Base-by-base conservation (phyloP, 2,329 filamentous ascomycete genomes). In the Arthrobotrys megalospora region DNA sequence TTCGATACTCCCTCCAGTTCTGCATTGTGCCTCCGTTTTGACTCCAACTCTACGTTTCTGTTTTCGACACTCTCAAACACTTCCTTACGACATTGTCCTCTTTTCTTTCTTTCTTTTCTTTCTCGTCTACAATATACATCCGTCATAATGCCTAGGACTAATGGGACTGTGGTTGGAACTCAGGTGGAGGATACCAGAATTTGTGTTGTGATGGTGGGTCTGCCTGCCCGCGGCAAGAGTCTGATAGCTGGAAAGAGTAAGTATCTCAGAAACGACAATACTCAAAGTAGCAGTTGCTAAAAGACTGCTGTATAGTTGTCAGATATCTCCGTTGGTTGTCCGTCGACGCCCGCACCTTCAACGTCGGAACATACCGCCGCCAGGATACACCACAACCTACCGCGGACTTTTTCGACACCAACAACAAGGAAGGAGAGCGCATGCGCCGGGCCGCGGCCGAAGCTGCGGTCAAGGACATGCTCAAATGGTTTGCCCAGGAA, bases 301-400 rank as follows among this genome's bases (percentile, higher is more conserved):
- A 21, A 76, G 71, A 5, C 10, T 28, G 67, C 50, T 73, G 58
- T 76, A 62, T 84, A 96, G 93, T 94, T 79, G 92, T 96, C 84
- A 91, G 96, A 78, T 99, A 99, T 85, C 90, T 99, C 41, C 92
- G 93, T 84, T 99, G 96, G 96, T 91, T 98, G 76, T 97, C 94
- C 28, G 94, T 99, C 83, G 91, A 93, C 45, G 92, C 96, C 76
- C 91, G 94, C 84, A 95, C 94, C 80, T 99, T 99, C 90, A 99
- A 99, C 81, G 96, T 99, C 80, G 96, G 96, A 84, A 94, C 91
- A 83, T 99, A 99, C 84, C 93, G 96, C 81, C 93, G 96, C 81
- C 90, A 91, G 82, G 92, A 92, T 81, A 96, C 93, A 5, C 94
- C 96, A 16, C 94, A 96, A 81, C 96, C 96, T 14, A 91, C 91